Evolutionary conservation across 176 grass and related monocot genomes (phyloP), one percentile per base, ranked within the genome.

Genomic region (Neostapfia colusana): DNA sequence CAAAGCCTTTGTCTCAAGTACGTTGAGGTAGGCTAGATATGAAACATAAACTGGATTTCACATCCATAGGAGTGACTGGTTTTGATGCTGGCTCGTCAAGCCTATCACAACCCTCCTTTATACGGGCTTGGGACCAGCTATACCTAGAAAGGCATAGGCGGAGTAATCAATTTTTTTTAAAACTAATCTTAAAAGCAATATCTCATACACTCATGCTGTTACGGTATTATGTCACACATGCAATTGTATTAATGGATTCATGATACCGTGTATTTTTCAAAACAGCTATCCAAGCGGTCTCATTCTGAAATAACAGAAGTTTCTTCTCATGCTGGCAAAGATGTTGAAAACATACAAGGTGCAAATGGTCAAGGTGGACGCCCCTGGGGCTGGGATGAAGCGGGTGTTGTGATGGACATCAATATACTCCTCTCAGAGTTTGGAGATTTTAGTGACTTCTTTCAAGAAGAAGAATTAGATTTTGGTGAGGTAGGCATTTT

Each of bases 381-480:
- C 70, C 85, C 84, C 67, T 94, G 86, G 91, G 84, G 95, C 70
- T 90, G 85, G 85, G 95, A 90, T 78, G 89, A 92, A 56, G 94
- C 91, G 10, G 83, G 84, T 67, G 76, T 84, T 63, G 87, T 81
- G 49, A 89, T 98, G 87, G 95, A 98, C 48, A 88, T 95, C 39
- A 81, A 90, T 80, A 80, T 85, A 67, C 89, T 98, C 54, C 74
- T 98, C 50, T 95, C 80, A 3, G 95, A 98, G 63, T 94, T 98
- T 86, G 95, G 95, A 83, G 91, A 92, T 85, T 98, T 94, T 73
- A 90, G 85, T 24, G 91, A 93, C 51, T 98, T 98, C 75, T 98
- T 98, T 75, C 87, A 92, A 84, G 81, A 80, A 72, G 91, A 92
- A 40, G 69, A 86, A 39, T 58, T 92, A 73, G 79, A 81, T 82